Evolutionary conservation across 192 early-diverging fungal genomes (phyloP), one percentile per base, ranked within the genome.

Genomic region (Anaeromyces robustus): DNA sequence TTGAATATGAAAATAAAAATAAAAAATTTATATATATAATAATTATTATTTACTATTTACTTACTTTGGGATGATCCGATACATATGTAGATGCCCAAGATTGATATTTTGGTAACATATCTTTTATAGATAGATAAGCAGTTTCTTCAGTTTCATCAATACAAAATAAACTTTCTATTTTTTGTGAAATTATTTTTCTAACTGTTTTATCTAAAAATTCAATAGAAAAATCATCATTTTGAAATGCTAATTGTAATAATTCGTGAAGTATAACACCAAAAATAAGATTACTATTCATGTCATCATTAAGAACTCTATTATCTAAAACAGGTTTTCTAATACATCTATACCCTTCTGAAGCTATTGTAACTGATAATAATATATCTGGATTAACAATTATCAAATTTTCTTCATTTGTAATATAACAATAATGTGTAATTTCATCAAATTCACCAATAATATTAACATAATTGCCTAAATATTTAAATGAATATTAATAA

Each of bases 191-290:
- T 19, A 93, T 77, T 12, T 79, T 37, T n/a, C 85, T 78, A 14
- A 95, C 87, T 19, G 83, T 82, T 0, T 43, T 78, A 16, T 86
- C 28, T 80, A 96, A 87, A 19, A 81, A 81, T 0, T 78, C 78
- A 3, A 81, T 84, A 9, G 90, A 84, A 86, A 95, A 97, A 80
- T 91, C 86, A 28, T 89, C 87, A 16, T 81, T 82, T 39, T 83
- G 37, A 0, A 97, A 85, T 7, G 88, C 88, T 26, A 86, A 80
- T 81, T 98, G 95, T 80, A 96, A 90, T 14, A 96, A 81, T 30
- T 92, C 87, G 81, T 99, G 97, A 26, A 95, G 82, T n/a, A 99
- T 84, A 22, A 84, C 88, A n/a, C 96, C 96, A 41, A 92, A 86
- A 77, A 97, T 87, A 84, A 94, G 29, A 83, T 85, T 29, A 86